These are phyloP conservation scores for Dactylis glomerata DNA, from an alignment of 176 grass and related monocot genomes.

Conservation along the genomic window DNA sequence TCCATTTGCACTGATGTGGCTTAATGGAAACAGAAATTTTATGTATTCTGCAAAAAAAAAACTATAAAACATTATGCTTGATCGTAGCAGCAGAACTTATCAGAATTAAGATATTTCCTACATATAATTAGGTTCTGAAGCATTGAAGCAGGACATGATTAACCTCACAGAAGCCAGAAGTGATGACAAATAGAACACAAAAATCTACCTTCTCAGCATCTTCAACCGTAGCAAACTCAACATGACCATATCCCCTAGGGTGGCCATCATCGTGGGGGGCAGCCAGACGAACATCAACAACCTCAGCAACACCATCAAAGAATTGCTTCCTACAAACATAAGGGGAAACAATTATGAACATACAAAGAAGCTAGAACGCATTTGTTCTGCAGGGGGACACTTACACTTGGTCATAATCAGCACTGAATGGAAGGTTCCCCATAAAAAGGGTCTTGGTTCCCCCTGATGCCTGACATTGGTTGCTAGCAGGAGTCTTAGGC, in stretches of 20 bases:
- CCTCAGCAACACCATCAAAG: conserved; percentile 57
- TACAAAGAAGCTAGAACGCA: background rate
- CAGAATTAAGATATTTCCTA: background rate
- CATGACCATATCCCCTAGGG: conserved; percentile 65
- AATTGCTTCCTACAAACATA: conserved; percentile 54
- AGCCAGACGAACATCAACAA: conserved; percentile 63
- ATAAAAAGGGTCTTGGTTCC: conserved; percentile 63
- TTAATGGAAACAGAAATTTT: background rate
- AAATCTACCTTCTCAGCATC: conserved; percentile 55
- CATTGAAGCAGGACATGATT: background rate
- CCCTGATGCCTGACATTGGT: conserved; percentile 41
- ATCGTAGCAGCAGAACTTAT: background rate
- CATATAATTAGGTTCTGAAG: background rate
- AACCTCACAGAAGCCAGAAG: background rate
- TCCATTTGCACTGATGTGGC: background rate
- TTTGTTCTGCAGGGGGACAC: background rate
- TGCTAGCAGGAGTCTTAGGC: conserved; percentile 61
- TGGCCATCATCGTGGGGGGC: conserved; percentile 40
- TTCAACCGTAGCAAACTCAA: conserved; percentile 61
- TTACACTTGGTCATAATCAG: conserved; percentile 53
- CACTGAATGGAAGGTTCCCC: conserved; percentile 43
- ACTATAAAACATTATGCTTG: background rate
- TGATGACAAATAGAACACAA: background rate
- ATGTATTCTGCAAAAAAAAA: no score
- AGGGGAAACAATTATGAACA: background rate